Base-by-base conservation (phyloP, 306 rosid species). In the Albizia julibrissin region DNA sequence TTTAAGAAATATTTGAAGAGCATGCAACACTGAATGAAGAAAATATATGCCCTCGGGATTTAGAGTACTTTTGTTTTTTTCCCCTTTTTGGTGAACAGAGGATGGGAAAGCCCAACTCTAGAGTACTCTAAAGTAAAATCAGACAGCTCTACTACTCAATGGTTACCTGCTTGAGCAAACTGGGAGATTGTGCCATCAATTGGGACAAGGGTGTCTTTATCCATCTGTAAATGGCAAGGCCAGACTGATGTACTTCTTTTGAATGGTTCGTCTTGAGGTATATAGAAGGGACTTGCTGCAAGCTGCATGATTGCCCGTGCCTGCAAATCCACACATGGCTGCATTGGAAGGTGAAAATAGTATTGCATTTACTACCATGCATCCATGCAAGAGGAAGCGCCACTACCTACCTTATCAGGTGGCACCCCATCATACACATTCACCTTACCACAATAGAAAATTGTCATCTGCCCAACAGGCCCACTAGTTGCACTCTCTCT, bases 401-500 rank as follows among this genome's bases (percentile, higher is more conserved):
- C 79, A 81, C 77, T 79, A 92, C 93, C 94, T 83, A 96, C 99
- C 99, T 96, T 96, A 64, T 96, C 97, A 73, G 91, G 91, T 3
- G 92, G 83, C 72, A 96, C 93, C 81, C 94, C 94, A 78, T 96
- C 97, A 74, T 92, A 96, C 76, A 96, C 99, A 72, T 96, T 96
- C 89, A 96, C 98, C 88, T 96, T 96, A 80, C 99, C 99, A 43
- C 95, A 84, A 86, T 92, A 96, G 94, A 96, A 93, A 84, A 93
- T 93, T 26, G 99, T 91, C 99, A 96, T 90, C 86, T 96, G 97
- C 80, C 89, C 92, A 83, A 84, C 64, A 52, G 86, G 68, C 37
- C 86, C 91, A 79, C 88, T 86, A 34, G 88, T 77, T 83, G 86
- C 87, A 73, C 91, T 86, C 8, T 78, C 90, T 78, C 98, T 96